Evolutionary conservation across 106 monocot species (phyloP), one percentile per base, ranked within the genome.

Genomic region (Platanthera zijinensis): DNA sequence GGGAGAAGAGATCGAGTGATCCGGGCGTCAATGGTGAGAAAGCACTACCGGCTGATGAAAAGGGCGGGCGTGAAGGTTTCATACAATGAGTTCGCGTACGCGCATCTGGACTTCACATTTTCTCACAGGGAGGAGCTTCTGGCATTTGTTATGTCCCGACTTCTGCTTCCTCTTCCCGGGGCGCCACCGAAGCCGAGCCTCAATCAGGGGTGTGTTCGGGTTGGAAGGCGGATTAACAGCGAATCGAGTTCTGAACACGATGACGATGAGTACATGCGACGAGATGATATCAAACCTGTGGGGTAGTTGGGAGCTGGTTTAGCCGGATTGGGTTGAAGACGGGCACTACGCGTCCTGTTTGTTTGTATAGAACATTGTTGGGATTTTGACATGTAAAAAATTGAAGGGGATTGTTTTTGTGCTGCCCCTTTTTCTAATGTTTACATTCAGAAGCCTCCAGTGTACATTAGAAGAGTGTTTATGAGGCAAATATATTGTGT

Each of bases 101-200:
- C 91, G 10, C 97, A 97, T 77, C 73, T 97, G 69, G 97, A 97
- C 69, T 94, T 97, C 82, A 97, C 91, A 45, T 97, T 97, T 75
- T 92, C 97, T 3, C 97, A 94, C 52, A 77, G 91, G 56, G 94
- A 94, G 75, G 97, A 97, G 86, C 89, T 97, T 56, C 77, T 97
- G 79, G 73, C 94, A 6, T 94, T 89, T 81, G 97, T 97, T 28
- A 97, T 94, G 97, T 89, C 87, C 13, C 82, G 89, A 2, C 74
- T 95, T 30, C 56, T 89, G 47, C 80, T 93, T 28, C 86, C 88
- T 17, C 10, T 14, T 57, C 39, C 39, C 3, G 39, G 49, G 50
- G 74, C 80, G 56, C 76, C 87, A 6, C 50, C 69, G 51, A 74
- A 80, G 39, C 54, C 53, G 32, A 78, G 51, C 32, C 70, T 8